Conservation (phyloP, 345 rosid genomes). For the Salix dunnii region DNA sequence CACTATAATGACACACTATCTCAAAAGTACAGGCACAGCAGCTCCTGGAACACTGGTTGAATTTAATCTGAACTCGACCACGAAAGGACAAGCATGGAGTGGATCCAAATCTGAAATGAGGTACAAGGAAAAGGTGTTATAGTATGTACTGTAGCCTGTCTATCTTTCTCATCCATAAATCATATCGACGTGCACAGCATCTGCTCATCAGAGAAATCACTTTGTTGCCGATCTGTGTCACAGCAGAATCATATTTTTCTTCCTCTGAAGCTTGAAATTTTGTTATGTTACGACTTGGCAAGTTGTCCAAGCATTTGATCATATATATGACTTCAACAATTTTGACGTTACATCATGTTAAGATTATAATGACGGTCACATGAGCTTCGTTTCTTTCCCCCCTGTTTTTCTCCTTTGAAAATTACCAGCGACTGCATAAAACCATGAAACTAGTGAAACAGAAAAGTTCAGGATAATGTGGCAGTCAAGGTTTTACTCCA, state of each 20-base stretch:
- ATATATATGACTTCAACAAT: background rate
- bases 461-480: too few relatives aligned
- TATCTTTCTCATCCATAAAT: background rate
- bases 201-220: background rate
- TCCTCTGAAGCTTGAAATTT: background rate
- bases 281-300: background rate
- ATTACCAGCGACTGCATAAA: too few relatives aligned
- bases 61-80: background rate
- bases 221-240: background rate
- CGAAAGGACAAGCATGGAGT: background rate
- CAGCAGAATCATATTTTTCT: background rate
- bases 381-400: background rate
- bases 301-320: background rate
- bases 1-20: background rate
- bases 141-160: background rate
- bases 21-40: background rate
- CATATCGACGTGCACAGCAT: background rate
- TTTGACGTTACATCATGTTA: too few relatives aligned
- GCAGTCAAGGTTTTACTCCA: too few relatives aligned
- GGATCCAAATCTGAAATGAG: background rate
- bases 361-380: background rate
- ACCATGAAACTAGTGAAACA: too few relatives aligned
- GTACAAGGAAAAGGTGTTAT: background rate
- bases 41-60: background rate
- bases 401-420: too few relatives aligned